A percentile compares a stretch with the other conserved stretches of the same genome.
Conservation (phyloP, 768 basidiomycete genomes). For the Suillus paluster region DNA sequence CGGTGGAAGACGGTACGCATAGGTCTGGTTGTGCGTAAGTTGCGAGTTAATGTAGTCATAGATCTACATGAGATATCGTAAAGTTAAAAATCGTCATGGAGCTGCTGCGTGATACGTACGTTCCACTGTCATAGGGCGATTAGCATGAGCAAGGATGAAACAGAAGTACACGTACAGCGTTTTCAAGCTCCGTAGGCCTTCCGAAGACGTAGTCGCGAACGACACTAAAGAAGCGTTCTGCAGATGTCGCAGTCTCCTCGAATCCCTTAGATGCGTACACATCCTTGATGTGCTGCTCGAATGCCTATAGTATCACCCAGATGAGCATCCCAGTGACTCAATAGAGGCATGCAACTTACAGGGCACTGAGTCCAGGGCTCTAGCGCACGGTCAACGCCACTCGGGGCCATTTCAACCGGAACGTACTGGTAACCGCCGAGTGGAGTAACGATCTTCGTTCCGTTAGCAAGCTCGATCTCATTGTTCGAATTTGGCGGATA, state of each 20-base stretch:
- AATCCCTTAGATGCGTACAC: constrained; percentile 70
- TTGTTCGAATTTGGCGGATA: constrained; percentile 77
- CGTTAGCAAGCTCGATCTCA: constrained; percentile 77
- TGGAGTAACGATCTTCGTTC: constrained; percentile 71
- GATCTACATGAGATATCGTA: constrained; percentile 46
- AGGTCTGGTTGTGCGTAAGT: constrained; percentile 81
- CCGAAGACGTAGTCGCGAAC: constrained; percentile 75
- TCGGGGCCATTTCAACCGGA: constrained; percentile 61
- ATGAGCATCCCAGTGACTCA: constrained; percentile 11
- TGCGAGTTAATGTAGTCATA: constrained; percentile 82
- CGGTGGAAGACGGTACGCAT: constrained; percentile 75
- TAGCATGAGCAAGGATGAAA: background rate
- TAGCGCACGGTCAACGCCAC: constrained; percentile 69
- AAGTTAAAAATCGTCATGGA: background rate
- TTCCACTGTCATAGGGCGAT: constrained; percentile 62
- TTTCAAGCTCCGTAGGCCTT: constrained; percentile 61
- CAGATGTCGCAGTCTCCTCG: constrained; percentile 57
- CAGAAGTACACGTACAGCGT: constrained; percentile 53
- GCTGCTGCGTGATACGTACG: constrained; percentile 45
- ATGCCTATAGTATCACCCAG: constrained; percentile 53
- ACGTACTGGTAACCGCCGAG: constrained; percentile 88
- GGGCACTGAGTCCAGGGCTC: constrained; percentile 78
- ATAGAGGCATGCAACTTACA: constrained; percentile 34
- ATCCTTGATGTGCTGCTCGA: constrained; percentile 65
- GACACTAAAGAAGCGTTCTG: constrained; percentile 64